phyloP scores from a whole-genome alignment of 2,329 filamentous ascomycete genomes.

The Cadophora sp. region DNA sequence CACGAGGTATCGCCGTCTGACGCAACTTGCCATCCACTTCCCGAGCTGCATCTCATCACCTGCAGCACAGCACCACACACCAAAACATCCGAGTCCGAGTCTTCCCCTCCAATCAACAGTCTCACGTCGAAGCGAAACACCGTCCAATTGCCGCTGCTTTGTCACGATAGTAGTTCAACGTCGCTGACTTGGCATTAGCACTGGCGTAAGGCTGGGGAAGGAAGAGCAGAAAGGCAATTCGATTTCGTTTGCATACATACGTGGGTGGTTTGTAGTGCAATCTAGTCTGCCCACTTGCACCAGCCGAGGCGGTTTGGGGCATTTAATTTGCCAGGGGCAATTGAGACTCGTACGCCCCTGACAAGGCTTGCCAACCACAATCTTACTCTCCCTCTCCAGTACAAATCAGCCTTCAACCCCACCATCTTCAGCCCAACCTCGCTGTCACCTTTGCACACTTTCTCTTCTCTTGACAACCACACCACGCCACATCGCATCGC shows the following conservation, averaged over 20 bases:
- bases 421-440: constrained; percentile 16
- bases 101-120: constrained; percentile 5
- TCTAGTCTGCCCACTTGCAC: not conserved
- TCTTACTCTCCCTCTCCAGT: constrained; percentile 4
- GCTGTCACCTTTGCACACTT: constrained; percentile 3
- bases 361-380: constrained; percentile 4
- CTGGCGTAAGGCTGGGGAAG: constrained; percentile 13
- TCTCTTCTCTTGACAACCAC: not conserved
- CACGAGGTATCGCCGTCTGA: constrained; percentile 18
- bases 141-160: constrained; percentile 16
- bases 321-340: not conserved
- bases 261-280: not conserved
- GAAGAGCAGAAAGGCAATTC: not conserved
- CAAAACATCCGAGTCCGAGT: constrained; percentile 12
- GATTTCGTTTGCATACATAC: not conserved
- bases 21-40: constrained; percentile 1
- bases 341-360: not conserved
- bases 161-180: constrained; percentile 4
- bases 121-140: constrained; percentile 5
- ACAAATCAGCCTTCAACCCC: constrained; percentile 18
- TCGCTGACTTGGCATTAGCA: constrained; percentile 8
- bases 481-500: constrained; percentile 1
- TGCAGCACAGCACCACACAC: constrained; percentile 2
- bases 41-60: constrained; percentile 16
- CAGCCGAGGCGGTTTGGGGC: not conserved